These are phyloP conservation scores for Hortaea werneckii DNA, from an alignment of 2,329 filamentous ascomycete genomes.

Conservation along the genomic window DNA sequence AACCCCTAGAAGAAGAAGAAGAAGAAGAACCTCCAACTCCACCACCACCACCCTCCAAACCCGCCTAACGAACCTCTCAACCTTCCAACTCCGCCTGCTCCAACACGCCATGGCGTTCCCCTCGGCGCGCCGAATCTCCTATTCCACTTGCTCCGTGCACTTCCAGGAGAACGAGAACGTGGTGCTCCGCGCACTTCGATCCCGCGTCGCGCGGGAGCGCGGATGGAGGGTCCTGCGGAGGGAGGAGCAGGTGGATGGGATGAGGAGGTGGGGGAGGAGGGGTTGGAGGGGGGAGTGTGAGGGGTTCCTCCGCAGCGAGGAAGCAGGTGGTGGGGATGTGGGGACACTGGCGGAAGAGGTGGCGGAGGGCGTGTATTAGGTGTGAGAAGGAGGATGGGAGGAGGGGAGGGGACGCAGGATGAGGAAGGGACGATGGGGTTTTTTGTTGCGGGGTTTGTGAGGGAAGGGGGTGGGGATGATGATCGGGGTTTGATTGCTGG, in stretches of 20 bases:
- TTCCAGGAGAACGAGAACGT: conserved; percentile 82
- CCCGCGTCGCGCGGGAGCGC: conserved; percentile 51
- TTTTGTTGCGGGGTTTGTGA: conserved; percentile 80
- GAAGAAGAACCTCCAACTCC: neutral
- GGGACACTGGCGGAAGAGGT: conserved; percentile 26
- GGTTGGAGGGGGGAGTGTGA: conserved; percentile 11
- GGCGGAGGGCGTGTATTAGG: conserved; percentile 67
- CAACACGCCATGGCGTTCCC: conserved; percentile 79
- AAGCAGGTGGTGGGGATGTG: neutral
- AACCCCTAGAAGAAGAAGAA: neutral
- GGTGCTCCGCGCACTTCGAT: conserved; percentile 60
- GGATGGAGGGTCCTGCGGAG: conserved; percentile 72
- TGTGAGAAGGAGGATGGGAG: conserved; percentile 65
- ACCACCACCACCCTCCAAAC: conserved; percentile 34
- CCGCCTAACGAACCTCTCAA: conserved; percentile 62
- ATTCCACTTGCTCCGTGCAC: conserved; percentile 89
- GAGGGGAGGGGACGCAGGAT: conserved; percentile 55
- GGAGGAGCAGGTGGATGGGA: conserved; percentile 62
- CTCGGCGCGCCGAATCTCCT: conserved; percentile 64
- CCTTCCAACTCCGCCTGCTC: conserved; percentile 73
- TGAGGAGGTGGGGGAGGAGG: conserved; percentile 65
- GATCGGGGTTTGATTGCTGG: neutral
- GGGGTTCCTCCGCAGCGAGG: conserved; percentile 11
- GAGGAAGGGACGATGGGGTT: conserved; percentile 85
- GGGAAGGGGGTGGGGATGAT: conserved; percentile 40